phyloP scores from a whole-genome alignment of 2,329 filamentous ascomycete species.

The Talaromyces sp. region DNA sequence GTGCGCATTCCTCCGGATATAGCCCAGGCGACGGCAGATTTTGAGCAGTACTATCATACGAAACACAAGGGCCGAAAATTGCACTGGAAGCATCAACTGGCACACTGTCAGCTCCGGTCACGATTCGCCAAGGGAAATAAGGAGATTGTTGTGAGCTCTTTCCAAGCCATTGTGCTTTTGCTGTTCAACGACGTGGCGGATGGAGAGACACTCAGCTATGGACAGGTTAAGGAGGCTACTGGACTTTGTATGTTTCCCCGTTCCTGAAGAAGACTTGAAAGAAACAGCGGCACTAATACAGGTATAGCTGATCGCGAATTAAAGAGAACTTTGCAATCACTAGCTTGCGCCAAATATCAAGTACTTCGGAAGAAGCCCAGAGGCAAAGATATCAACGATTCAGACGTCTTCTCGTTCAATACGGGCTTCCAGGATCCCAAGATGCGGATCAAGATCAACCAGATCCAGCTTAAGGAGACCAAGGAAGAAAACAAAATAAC shows the following conservation, averaged over 20 bases:
- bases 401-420: constrained; percentile 84
- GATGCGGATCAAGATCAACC: constrained; percentile 95
- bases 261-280: not conserved
- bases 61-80: constrained; percentile 87
- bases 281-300: constrained; percentile 21
- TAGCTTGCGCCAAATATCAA: constrained; percentile 84
- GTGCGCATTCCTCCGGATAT: constrained; percentile 74
- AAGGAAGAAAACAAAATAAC: constrained; percentile 92
- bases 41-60: constrained; percentile 78
- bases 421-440: constrained; percentile 71
- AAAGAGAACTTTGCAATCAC: constrained; percentile 84
- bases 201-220: constrained; percentile 66
- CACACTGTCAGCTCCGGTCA: constrained; percentile 81
- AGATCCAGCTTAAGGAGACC: constrained; percentile 95
- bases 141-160: constrained; percentile 84
- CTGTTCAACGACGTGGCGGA: constrained; percentile 73
- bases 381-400: constrained; percentile 70
- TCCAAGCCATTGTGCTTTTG: constrained; percentile 85
- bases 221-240: constrained; percentile 69
- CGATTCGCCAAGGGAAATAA: constrained; percentile 75
- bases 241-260: constrained; percentile 56
- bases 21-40: constrained; percentile 70
- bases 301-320: constrained; percentile 66
- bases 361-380: constrained; percentile 83
- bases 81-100: constrained; percentile 89